These are phyloP conservation scores for Hemileccinum impolitum DNA, from an alignment of 768 basidiomycete species.

Conservation along the genomic window DNA sequence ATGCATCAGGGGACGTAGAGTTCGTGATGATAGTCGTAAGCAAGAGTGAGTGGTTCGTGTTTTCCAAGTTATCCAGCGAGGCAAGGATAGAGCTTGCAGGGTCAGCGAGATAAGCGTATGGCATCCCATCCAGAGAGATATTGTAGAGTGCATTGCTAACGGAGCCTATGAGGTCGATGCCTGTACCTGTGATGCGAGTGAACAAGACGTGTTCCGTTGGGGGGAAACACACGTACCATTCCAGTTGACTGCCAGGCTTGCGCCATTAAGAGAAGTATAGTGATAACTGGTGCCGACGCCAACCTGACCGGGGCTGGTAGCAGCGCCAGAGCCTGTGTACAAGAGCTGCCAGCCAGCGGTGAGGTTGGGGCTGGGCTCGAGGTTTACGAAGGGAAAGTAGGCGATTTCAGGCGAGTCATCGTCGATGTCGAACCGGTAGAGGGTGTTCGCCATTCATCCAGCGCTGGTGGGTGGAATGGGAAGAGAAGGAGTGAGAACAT, in stretches of 20 bases:
- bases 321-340: slow-evolving; percentile 51
- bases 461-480: slow-evolving; percentile 7
- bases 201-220: background rate
- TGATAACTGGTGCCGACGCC: slow-evolving; percentile 60
- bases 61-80: slow-evolving; percentile 42
- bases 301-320: slow-evolving; percentile 36
- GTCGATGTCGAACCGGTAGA: slow-evolving; percentile 47
- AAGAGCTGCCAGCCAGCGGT: slow-evolving; percentile 67
- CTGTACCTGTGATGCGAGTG: slow-evolving; percentile 48
- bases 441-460: slow-evolving; percentile 32
- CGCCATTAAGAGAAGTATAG: slow-evolving; percentile 57
- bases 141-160: slow-evolving; percentile 42
- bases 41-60: slow-evolving; percentile 52
- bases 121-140: slow-evolving; percentile 50
- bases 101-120: slow-evolving; percentile 24
- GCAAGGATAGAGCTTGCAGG: slow-evolving; percentile 43
- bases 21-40: slow-evolving; percentile 46
- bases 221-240: slow-evolving; percentile 46
- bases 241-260: slow-evolving; percentile 56
- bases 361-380: slow-evolving; percentile 46
- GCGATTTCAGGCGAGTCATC: slow-evolving; percentile 62
- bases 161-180: slow-evolving; percentile 57
- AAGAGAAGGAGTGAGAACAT: slow-evolving; percentile 11
- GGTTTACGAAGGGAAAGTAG: slow-evolving; percentile 62
- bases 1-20: slow-evolving; percentile 30